phyloP scores from a whole-genome alignment of 805 yeast species.

The Lipomyces spencermartinsiae region DNA sequence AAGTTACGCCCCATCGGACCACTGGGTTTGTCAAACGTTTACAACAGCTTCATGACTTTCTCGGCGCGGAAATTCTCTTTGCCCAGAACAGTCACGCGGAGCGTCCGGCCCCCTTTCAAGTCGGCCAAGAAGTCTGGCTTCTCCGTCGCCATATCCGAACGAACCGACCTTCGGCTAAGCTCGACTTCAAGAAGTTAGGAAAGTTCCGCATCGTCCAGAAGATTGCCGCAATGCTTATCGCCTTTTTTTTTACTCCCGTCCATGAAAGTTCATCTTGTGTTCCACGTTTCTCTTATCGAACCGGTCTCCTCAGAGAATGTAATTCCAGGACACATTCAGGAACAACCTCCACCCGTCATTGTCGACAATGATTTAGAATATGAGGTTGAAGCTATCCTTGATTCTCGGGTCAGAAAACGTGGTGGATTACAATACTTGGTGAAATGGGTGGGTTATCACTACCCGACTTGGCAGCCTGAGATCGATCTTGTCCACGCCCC shows the following conservation, averaged over 20 bases:
- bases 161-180: slow-evolving; percentile 1
- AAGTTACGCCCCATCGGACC: not conserved
- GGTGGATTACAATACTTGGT: no score
- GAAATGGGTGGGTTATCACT: no score
- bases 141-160: not conserved
- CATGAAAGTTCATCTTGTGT: not conserved
- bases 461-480: no score
- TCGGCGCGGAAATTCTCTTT: not conserved
- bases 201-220: not conserved
- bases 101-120: not conserved
- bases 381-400: no score
- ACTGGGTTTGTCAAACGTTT: not conserved
- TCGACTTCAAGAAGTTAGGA: slow-evolving; percentile 1
- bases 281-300: slow-evolving; percentile 8
- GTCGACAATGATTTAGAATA: no score
- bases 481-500: no score
- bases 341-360: no score
- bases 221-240: slow-evolving; percentile 11
- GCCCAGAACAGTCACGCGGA: not conserved
- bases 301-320: not conserved
- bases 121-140: slow-evolving; percentile 7
- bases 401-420: no score
- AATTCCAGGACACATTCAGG: no score
- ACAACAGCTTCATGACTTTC: not conserved
- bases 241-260: not conserved